phyloP scores from a whole-genome alignment of 225 moss, liverwort and hornwort species.

The Straminergon stramineum region DNA sequence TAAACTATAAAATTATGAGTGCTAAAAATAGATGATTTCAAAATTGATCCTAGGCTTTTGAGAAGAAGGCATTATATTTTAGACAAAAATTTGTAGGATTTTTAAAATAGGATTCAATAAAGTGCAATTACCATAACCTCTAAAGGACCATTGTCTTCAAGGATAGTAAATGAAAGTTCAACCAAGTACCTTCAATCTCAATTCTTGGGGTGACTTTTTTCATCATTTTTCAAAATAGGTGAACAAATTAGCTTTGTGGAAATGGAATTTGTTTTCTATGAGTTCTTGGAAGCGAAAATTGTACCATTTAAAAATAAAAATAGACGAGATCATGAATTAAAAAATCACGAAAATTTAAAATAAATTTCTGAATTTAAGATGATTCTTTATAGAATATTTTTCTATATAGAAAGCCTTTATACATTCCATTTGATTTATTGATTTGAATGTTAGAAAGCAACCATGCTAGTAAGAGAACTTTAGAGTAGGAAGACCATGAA shows the following conservation, averaged over 20 bases:
- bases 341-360: not conserved
- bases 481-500: accelerated
- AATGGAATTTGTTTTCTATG: not conserved
- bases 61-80: not conserved
- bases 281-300: not conserved
- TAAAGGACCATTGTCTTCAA: not conserved
- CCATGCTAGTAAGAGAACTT: too few species aligned
- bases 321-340: accelerated
- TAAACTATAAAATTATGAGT: not conserved
- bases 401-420: not conserved
- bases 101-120: accelerated
- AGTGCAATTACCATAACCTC: not conserved
- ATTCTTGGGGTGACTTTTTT: not conserved
- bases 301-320: not conserved
- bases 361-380: not conserved
- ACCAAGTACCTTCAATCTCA: not conserved
- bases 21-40: not conserved
- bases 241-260: not conserved
- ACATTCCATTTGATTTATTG: not conserved
- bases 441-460: not conserved
- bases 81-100: not conserved
- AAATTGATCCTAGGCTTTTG: not conserved
- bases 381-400: not conserved
- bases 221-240: not conserved
- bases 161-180: accelerated